These are phyloP conservation scores for Xylariomycetidae sp. DNA, from an alignment of 2,329 filamentous ascomycete genomes.

Conservation along the genomic window DNA sequence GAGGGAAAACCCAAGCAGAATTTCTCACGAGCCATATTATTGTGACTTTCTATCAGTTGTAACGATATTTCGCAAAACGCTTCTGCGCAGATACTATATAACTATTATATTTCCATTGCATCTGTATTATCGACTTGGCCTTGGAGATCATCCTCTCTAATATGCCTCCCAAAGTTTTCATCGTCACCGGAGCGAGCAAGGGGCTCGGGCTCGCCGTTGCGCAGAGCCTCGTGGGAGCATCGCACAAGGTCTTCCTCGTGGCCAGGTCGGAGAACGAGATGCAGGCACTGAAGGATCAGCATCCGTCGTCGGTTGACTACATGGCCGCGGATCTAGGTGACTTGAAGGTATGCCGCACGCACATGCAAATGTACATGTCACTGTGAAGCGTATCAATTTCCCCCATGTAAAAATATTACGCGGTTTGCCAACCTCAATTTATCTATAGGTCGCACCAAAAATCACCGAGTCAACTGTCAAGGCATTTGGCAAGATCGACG, in stretches of 20 bases:
- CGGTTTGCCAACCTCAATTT: constrained; percentile 8
- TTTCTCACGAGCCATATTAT: too few relatives aligned
- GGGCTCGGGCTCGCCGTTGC: constrained; percentile 57
- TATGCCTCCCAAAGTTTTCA: constrained; percentile 60
- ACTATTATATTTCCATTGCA: too few relatives aligned
- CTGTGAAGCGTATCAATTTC: too few relatives aligned
- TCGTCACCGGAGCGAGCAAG: constrained; percentile 63
- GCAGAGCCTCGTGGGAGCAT: constrained; percentile 44
- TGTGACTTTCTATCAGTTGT: too few relatives aligned
- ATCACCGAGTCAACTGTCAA: constrained; percentile 62
- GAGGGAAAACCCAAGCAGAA: too few relatives aligned
- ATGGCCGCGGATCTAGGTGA: constrained; percentile 52
- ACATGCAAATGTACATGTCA: too few relatives aligned
- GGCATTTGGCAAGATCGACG: constrained; percentile 71
- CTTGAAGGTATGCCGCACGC: constrained; percentile 37
- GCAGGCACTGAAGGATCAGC: constrained; percentile 44
- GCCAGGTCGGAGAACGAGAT: constrained; percentile 49
- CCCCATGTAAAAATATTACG: too few relatives aligned
- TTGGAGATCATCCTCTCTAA: too few relatives aligned
- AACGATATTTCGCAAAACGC: too few relatives aligned
- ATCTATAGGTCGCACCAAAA: constrained; percentile 47
- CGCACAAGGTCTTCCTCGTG: constrained; percentile 56
- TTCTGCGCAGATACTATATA: too few relatives aligned
- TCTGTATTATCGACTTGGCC: too few relatives aligned
- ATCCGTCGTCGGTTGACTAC: constrained; percentile 50